Conservation (phyloP, 495 filamentous ascomycete species). For the Articulospora tetracladia region DNA sequence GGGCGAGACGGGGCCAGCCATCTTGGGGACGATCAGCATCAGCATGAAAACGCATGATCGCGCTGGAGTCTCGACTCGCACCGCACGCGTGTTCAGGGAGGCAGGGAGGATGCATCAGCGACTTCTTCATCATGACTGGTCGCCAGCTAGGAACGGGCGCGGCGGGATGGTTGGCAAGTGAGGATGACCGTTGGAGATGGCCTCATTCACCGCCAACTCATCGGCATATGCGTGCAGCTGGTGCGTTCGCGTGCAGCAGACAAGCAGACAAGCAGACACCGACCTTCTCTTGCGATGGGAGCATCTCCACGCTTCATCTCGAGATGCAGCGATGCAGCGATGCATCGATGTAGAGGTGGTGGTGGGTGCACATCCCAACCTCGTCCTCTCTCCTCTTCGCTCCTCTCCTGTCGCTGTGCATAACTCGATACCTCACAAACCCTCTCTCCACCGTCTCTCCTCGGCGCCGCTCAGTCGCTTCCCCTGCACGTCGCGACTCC, state of each 20-base stretch:
- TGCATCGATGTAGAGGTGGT: no score
- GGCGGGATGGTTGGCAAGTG: conserved; percentile 10
- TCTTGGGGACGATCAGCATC: not conserved
- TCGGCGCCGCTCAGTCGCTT: no score
- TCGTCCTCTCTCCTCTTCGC: no score
- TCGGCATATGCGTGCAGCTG: not conserved
- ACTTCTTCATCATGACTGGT: conserved; percentile 7
- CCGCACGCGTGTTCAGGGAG: conserved; percentile 6
- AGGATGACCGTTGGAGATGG: conserved; percentile 7
- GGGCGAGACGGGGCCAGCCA: no score
- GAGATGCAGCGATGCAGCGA: not conserved
- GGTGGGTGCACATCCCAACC: no score
- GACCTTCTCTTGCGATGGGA: no score
- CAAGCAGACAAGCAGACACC: not conserved
- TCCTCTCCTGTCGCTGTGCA: conserved; percentile 11
- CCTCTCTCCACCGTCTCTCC: no score
- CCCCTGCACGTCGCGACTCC: not conserved
- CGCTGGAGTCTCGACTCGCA: not conserved
- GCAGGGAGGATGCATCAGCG: conserved; percentile 6
- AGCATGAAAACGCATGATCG: not conserved
- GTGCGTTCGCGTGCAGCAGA: no score
- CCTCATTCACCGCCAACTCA: conserved; percentile 16
- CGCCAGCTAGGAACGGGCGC: conserved; percentile 1
- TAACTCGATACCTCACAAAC: conserved; percentile 16
- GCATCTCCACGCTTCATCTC: not conserved